Base-by-base conservation (phyloP, 495 filamentous ascomycete species). In the Bathelium albidoporum region DNA sequence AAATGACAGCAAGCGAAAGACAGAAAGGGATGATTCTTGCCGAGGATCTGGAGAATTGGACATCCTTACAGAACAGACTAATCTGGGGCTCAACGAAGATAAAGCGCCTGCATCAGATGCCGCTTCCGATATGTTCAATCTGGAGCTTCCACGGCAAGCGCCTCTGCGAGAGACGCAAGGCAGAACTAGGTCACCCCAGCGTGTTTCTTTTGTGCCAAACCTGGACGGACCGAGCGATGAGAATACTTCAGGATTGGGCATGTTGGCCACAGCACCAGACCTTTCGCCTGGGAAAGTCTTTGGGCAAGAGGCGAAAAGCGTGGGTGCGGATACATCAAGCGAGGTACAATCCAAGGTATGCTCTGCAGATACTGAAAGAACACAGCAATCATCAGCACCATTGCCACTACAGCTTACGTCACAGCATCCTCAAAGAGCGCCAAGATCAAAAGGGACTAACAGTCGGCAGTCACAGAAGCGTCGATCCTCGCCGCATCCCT, bases 101-200 rank as follows among this genome's bases (percentile, higher is more conserved):
- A 20, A 49, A 49, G 12, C 4, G 2, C 18, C 0, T 26, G 60
- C 18, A 49, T 7, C 26, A 12, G 16, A 14, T 7, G 20, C 11
- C 16, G 18, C 63, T 32, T 68, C 60, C 18, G 68, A 72, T 59
- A 67, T 70, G 59, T 73, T 70, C 65, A 69, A 71, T 59, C 61
- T 73, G 59, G 66, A 70, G 36, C 66, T 71, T 52, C 71, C 69
- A 26, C 32, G 53, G 58, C 64, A 60, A 28, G 60, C 59, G 41
- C 65, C 68, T 65, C 68, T 73, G 64, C 69, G 59, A 52, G 71
- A 73, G 53, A 60, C 60, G 41, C 64, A 60, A 32, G 67, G 63
- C 12, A 73, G 71, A 59, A 49, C 60, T 63, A 66, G 64, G 58
- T 72, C 70, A 12, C 68, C 70, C 45, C 69, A 69, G 10, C 71